Evolutionary conservation across 2,329 filamentous ascomycete genomes (phyloP), one percentile per base, ranked within the genome.

Genomic region (Neopestalotiopsis clavispora): DNA sequence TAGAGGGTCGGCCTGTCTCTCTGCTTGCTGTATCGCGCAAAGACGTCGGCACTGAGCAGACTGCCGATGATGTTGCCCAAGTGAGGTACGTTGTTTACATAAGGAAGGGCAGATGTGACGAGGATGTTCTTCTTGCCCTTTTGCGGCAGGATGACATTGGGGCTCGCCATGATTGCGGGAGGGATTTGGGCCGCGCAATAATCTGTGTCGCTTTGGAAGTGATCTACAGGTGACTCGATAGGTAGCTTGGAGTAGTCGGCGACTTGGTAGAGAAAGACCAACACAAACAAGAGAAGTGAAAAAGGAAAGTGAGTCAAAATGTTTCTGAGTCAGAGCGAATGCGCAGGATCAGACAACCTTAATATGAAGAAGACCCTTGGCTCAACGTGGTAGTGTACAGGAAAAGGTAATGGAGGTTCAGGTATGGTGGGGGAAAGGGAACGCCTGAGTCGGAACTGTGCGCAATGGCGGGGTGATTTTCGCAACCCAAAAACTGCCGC

Each of bases 71-170:
- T 90, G 81, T 97, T 97, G 71, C 94, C 95, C 75, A 98, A 84
- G 83, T 97, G 95, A 63, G 94, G 92, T 38, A 92, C 89, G 76
- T 91, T 89, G 80, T 91, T 90, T 73, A 86, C 92, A 76, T 97
- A 97, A 57, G 94, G 94, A 62, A 98, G 82, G n/a, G 95, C 95
- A 75, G 92, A 95, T 58, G 95, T 97, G 75, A 98, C 91, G 71
- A 98, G 88, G 75, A 97, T 90, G 80, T 98, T 98, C 76, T 91
- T 88, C 86, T 97, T 91, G 74, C 92, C 92, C 78, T 89, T 83
- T 76, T 89, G 81, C 72, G 92, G 92, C 72, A 93, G 80, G 71
- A 92, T 88, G 71, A 76, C 64, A 40, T 73, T 63, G 67, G 66
- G 66, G 57, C 56, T 64, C 61, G 59, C 59, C 59, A 62, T 38